Conservation (phyloP, 352 stramenopile species). For the Pythium diclinum region DNA sequence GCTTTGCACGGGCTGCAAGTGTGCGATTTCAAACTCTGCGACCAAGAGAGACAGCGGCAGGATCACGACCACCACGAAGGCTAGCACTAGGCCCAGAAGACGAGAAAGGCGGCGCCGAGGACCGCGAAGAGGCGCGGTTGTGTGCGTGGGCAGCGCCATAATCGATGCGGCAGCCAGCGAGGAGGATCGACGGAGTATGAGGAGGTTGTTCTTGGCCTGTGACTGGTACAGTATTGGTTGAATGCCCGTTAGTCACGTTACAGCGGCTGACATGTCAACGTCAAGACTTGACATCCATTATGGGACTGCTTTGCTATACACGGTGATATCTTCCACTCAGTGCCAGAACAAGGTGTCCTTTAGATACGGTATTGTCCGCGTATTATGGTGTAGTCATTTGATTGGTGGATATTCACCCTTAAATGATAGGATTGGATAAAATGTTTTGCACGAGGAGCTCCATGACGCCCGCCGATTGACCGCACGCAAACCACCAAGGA, state of each 20-base stretch:
- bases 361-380: neutral
- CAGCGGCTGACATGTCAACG: too few species aligned
- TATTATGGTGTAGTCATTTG: neutral
- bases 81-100: neutral
- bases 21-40: neutral
- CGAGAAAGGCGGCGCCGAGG: neutral
- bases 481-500: neutral
- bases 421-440: neutral
- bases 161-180: neutral
- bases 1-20: neutral
- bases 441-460: neutral
- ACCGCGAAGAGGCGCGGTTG: neutral
- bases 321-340: neutral
- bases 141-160: neutral
- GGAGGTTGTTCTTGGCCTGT: too few species aligned
- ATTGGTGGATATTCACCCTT: neutral
- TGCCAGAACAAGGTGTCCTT: neutral
- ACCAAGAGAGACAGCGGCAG: constrained; percentile 12
- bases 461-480: neutral
- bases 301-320: neutral
- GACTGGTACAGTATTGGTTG: too few species aligned
- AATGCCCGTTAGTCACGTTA: too few species aligned
- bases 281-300: neutral
- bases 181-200: too few species aligned
- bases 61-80: neutral